Evolutionary conservation across 1,284 basidiomycete species (phyloP), one percentile per base, ranked within the genome.

Genomic region (Vanrija humicola): DNA sequence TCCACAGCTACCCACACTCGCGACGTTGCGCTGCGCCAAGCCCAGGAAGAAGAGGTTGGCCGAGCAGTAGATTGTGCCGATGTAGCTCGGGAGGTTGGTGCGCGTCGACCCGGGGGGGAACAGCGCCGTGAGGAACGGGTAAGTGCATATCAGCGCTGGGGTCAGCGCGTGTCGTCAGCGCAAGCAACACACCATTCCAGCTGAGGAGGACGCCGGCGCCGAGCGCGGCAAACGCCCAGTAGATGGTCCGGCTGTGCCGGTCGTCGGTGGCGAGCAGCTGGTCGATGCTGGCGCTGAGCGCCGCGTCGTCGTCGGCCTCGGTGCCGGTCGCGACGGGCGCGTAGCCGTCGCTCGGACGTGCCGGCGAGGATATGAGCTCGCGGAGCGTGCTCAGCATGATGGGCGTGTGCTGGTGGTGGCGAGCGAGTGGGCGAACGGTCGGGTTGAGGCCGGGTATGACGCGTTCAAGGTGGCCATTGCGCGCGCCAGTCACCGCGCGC

Each of bases 21-120:
- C 64, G 8, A 73, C 72, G 8, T 62, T 61, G 9, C 69, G 56
- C 50, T 76, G 74, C 1, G 74, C 73, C 3, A 72, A n/a, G 6
- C 74, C 74, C 18, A 77, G 65, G 63, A 74, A 74, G 59, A 72
- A 59, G 19, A 76, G 63, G 54, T 74, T 74, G n/a, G 65, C 69
- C 46, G 76, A 71, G 58, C 73, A 75, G 63, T 66, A 76, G 7
- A 67, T 61, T 1, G 69, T 70, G 9, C 68, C 64, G 15, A 77
- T 61, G 48, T 68, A 69, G 46, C 70, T 73, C 6, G 75, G 63
- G 2, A 77, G 62, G 50, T 60, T 72, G 1, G 63, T 34, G n/a
- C 65, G 54, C 3, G 52, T 43, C 16, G 65, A 65, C 0, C 64
- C 64, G 3, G 58, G 43, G 2, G 65, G 64, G 48, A 73, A 68